phyloP scores from a whole-genome alignment of 1,284 basidiomycete species.

The Trichosporon faecale region DNA sequence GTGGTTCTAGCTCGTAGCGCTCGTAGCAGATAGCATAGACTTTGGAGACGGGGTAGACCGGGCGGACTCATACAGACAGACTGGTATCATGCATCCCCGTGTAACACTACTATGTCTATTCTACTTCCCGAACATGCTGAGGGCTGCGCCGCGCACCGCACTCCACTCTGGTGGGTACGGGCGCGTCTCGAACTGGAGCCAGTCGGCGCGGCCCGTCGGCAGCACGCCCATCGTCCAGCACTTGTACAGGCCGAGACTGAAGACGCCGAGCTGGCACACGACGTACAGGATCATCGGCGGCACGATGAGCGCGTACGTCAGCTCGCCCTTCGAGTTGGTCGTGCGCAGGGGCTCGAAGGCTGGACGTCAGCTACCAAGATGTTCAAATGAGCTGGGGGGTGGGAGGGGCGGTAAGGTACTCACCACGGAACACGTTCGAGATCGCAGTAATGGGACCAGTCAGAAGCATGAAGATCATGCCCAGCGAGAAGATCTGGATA shows the following conservation, averaged over 20 bases:
- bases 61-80: background rate
- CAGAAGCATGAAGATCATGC: slow-evolving; percentile 85
- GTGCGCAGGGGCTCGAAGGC: slow-evolving; percentile 51
- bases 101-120: background rate
- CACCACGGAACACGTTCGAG: slow-evolving; percentile 69
- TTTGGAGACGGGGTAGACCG: too few species aligned
- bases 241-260: slow-evolving; percentile 82
- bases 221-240: slow-evolving; percentile 84
- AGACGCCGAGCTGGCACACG: slow-evolving; percentile 50
- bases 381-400: background rate
- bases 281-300: slow-evolving; percentile 48
- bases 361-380: slow-evolving; percentile 18
- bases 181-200: slow-evolving; percentile 83
- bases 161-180: slow-evolving; percentile 30
- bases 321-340: slow-evolving; percentile 23
- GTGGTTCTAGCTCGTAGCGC: background rate
- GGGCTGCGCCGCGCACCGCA: slow-evolving; percentile 13
- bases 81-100: background rate
- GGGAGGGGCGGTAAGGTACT: slow-evolving; percentile 32
- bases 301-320: slow-evolving; percentile 36
- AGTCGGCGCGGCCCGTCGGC: slow-evolving; percentile 82
- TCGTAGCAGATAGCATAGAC: background rate
- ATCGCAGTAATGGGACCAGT: slow-evolving; percentile 75
- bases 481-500: slow-evolving; percentile 89
- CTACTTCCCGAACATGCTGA: slow-evolving; percentile 1